These are phyloP conservation scores for Grammothele lineata DNA, from an alignment of 768 basidiomycete species.

Conservation along the genomic window DNA sequence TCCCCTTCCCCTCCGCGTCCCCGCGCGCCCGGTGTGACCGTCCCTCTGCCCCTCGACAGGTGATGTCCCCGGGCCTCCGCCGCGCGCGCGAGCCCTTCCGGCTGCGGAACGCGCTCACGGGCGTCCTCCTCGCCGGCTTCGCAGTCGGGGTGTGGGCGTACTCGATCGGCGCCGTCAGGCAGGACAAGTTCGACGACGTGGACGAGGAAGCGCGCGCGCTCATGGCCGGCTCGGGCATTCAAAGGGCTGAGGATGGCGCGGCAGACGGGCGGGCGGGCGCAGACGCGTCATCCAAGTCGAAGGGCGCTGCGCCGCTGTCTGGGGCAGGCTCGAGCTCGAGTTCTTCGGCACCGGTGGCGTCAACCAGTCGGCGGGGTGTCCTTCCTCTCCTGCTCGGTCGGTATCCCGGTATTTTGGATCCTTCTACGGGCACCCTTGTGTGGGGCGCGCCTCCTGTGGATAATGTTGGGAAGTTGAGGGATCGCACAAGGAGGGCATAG, in stretches of 20 bases:
- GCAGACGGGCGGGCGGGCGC: constrained; percentile 23
- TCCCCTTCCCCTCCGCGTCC: not conserved
- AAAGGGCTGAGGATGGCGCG: constrained; percentile 24
- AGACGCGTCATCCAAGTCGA: constrained; percentile 3
- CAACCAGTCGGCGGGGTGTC: constrained; percentile 35
- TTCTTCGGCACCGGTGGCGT: not conserved
- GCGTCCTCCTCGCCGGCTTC: constrained; percentile 66
- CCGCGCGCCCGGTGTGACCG: not conserved
- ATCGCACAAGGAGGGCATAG: constrained; percentile 12
- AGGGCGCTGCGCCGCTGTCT: constrained; percentile 5
- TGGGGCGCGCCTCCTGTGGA: constrained; percentile 75
- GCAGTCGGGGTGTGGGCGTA: constrained; percentile 84
- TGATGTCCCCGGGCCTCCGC: constrained; percentile 82
- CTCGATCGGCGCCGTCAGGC: constrained; percentile 90
- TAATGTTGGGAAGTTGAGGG: constrained; percentile 45
- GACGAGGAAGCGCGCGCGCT: constrained; percentile 72
- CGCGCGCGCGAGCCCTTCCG: constrained; percentile 87
- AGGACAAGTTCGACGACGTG: constrained; percentile 87
- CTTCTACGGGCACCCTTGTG: constrained; percentile 56
- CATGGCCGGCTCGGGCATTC: constrained; percentile 28
- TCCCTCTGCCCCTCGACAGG: constrained; percentile 34
- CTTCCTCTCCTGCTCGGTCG: constrained; percentile 39
- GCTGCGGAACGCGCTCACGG: constrained; percentile 74
- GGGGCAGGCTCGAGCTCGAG: too few relatives aligned
- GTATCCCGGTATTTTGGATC: constrained; percentile 52